These are phyloP conservation scores for Xylariales sp. DNA, from an alignment of 2,329 filamentous ascomycete genomes.

Conservation along the genomic window DNA sequence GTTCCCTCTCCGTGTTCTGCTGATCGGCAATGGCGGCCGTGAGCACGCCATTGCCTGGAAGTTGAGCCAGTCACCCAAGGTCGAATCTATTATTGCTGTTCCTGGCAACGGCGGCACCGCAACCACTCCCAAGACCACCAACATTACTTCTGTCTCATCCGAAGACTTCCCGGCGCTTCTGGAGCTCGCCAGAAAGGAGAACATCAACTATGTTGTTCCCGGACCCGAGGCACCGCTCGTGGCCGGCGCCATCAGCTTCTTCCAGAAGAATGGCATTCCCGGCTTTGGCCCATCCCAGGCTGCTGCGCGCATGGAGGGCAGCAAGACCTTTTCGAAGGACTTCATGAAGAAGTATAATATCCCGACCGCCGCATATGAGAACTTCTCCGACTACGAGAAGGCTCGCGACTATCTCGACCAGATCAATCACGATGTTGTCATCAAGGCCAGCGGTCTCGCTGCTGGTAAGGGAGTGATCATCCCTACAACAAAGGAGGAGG, in stretches of 20 bases:
- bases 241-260: constrained; percentile 81
- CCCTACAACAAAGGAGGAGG: constrained; percentile 76
- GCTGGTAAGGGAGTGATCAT: constrained; percentile 96
- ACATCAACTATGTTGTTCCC: constrained; percentile 78
- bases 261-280: constrained; percentile 63
- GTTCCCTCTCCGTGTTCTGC: constrained; percentile 62
- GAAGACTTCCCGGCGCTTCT: constrained; percentile 78
- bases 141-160: constrained; percentile 63
- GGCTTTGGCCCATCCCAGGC: constrained; percentile 83
- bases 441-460: constrained; percentile 90
- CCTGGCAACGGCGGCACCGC: constrained; percentile 88
- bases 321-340: constrained; percentile 95
- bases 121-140: constrained; percentile 63
- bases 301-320: constrained; percentile 88
- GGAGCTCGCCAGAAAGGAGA: constrained; percentile 65
- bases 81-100: constrained; percentile 68
- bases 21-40: constrained; percentile 89
- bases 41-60: constrained; percentile 97
- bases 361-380: constrained; percentile 85
- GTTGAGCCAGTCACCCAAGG: constrained; percentile 73
- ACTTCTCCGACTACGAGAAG: constrained; percentile 73
- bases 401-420: constrained; percentile 71
- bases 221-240: constrained; percentile 94
- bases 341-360: constrained; percentile 93
- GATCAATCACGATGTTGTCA: constrained; percentile 71